Evolutionary conservation across 768 basidiomycete genomes (phyloP), one percentile per base, ranked within the genome.

Genomic region (Suillus variegatus): DNA sequence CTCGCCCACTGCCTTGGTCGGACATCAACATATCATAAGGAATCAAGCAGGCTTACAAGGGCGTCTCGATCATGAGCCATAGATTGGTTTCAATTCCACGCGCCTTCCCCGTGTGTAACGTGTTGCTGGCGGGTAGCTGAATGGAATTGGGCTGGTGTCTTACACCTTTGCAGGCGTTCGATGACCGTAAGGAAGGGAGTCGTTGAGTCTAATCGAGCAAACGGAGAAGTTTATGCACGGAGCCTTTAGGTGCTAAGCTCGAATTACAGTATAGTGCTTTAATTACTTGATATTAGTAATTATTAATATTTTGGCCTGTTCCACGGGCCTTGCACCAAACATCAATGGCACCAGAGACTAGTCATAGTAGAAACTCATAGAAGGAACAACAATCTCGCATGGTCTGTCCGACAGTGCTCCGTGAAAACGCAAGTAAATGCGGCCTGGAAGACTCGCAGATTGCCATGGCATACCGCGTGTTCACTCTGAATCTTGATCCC

Each of bases 1-100:
- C 71, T 77, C 32, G 74, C 78, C 84, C 84, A 85, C 84, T 85
- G 65, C 28, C 56, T 38, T 22, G 25, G 68, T 46, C 57, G 49
- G 65, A 22, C 66, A 51, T 47, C 13, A 22, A 47, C 8, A 40
- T 18, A 14, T 56, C 22, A 35, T 3, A 1, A 56, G 20, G 41
- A 32, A 16, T n/a, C 8, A 6, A 28, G 5, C 20, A 35, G 35
- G 67, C 76, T 54, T 55, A 78, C 75, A 67, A 76, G 44, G 56
- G 75, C 69, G 25, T 66, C 71, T 14, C 77, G 76, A 63, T 78
- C 77, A 49, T 71, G 69, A 38, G 69, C 68, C 76, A 76, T 76
- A 57, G 43, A 38, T 12, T 68, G 16, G 49, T 38, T 57, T 57
- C 56, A 40, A 22, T 14, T 22, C 72, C 72, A 56, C 35, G 22